Percentiles rank a stretch among this genome's conserved stretches.
Evolutionary conservation across 2,329 filamentous ascomycete genomes (phyloP).

Genomic region (Fusarium aywerte): DNA sequence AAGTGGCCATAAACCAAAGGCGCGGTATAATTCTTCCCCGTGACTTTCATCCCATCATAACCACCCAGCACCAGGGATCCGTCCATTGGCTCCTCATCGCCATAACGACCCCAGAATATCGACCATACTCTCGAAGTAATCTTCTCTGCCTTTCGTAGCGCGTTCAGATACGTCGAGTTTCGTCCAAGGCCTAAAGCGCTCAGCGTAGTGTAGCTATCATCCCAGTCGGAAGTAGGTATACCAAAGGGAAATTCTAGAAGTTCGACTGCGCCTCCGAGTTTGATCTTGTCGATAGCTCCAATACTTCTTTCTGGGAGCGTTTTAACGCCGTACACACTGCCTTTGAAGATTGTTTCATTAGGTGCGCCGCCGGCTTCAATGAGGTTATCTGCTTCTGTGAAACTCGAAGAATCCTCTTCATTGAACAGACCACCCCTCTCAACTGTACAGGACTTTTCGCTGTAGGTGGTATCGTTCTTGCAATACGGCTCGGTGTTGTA

Average conservation of each 20-base stretch:
- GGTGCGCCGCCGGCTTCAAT: slow-evolving; percentile 35
- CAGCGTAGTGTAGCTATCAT: slow-evolving; percentile 44
- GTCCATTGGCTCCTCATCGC: slow-evolving; percentile 45
- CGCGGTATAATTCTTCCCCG: slow-evolving; percentile 46
- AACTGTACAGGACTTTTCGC: slow-evolving; percentile 45
- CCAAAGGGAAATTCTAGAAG: slow-evolving; percentile 40
- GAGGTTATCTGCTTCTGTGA: slow-evolving; percentile 22
- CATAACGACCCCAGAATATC: slow-evolving; percentile 51
- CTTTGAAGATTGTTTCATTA: slow-evolving; percentile 23
- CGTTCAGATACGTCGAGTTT: slow-evolving; percentile 49
- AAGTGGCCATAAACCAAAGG: slow-evolving; percentile 33
- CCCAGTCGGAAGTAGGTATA: slow-evolving; percentile 45
- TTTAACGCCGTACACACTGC: slow-evolving; percentile 36
- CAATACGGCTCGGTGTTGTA: slow-evolving; percentile 48
- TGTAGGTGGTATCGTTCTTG: slow-evolving; percentile 44
- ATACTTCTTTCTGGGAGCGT: slow-evolving; percentile 39
- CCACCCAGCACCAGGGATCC: slow-evolving; percentile 50
- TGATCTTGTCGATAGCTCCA: slow-evolving; percentile 38
- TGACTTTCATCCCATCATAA: slow-evolving; percentile 49
- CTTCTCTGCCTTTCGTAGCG: slow-evolving; percentile 33
- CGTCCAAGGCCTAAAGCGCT: slow-evolving; percentile 46
- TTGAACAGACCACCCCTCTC: slow-evolving; percentile 38
- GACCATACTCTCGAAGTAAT: slow-evolving; percentile 50
- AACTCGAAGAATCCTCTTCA: slow-evolving; percentile 31
- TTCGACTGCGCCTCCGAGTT: background rate